Percentiles rank a stretch among this genome's conserved stretches.
Conservation (phyloP, 257 asterid genomes). For the Nicotiana sylvestris region DNA sequence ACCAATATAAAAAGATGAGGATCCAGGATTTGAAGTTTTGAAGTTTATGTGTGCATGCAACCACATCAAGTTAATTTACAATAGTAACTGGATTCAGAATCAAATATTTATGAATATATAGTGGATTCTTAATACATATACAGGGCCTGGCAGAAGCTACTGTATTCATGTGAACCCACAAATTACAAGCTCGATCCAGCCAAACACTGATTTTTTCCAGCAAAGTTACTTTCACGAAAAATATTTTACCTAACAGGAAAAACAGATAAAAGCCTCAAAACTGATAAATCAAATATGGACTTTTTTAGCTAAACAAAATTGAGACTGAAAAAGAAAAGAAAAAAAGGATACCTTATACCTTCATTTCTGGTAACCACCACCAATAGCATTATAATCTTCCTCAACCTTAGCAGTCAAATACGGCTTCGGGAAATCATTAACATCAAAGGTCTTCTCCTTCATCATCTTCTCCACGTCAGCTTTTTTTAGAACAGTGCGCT, state of each 20-base stretch:
- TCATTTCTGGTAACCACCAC: constrained; percentile 77
- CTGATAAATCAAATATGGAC: neutral
- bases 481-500: constrained; percentile 64
- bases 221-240: neutral
- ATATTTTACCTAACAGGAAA: neutral
- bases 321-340: neutral
- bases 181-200: neutral
- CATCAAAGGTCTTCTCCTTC: constrained; percentile 61
- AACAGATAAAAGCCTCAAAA: neutral
- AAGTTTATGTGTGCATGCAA: too few relatives aligned
- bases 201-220: neutral
- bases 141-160: too few relatives aligned
- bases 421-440: constrained; percentile 60
- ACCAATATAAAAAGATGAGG: neutral
- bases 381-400: constrained; percentile 64
- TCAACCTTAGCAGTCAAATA: constrained; percentile 50
- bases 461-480: constrained; percentile 70
- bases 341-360: constrained; percentile 5
- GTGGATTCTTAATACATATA: too few relatives aligned
- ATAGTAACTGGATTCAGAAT: too few relatives aligned
- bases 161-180: too few relatives aligned
- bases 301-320: too few relatives aligned
- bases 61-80: too few relatives aligned
- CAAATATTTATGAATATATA: too few relatives aligned
- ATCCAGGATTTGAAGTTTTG: too few relatives aligned